Percentiles rank a stretch among this genome's conserved stretches.
phyloP scores from a whole-genome alignment of 306 rosid species.

The Aeschynomene evenia region DNA sequence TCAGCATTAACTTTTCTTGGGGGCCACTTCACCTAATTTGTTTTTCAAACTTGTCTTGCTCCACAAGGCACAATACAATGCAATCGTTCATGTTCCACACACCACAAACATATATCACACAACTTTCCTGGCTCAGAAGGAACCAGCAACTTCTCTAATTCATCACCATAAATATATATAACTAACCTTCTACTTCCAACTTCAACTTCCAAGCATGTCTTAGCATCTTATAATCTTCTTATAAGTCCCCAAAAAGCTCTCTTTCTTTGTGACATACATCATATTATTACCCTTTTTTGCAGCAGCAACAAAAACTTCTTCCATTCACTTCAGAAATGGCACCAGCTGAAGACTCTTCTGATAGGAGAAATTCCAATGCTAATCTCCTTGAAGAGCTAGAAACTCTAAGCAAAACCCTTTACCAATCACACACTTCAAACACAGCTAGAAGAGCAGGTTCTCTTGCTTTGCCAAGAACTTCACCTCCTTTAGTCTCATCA shows the following conservation, averaged over 20 bases:
- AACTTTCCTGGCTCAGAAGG: slow-evolving; percentile 50
- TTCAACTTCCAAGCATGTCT: slow-evolving; percentile 25
- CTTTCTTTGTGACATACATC: slow-evolving; percentile 2
- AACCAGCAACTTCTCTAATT: slow-evolving; percentile 38
- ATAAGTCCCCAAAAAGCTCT: not conserved
- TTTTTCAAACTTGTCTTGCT: slow-evolving; percentile 32
- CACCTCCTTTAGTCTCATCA: slow-evolving; percentile 50
- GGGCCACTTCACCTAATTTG: slow-evolving; percentile 36
- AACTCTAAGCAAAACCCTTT: slow-evolving; percentile 72
- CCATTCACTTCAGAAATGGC: slow-evolving; percentile 47
- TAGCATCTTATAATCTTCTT: slow-evolving; percentile 11
- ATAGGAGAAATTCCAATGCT: slow-evolving; percentile 52
- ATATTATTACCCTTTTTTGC: not conserved
- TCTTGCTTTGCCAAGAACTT: slow-evolving; percentile 66
- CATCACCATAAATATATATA: slow-evolving; percentile 28
- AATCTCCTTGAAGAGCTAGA: slow-evolving; percentile 80
- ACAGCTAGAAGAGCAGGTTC: slow-evolving; percentile 77
- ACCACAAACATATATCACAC: slow-evolving; percentile 36
- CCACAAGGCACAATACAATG: slow-evolving; percentile 13
- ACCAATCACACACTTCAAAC: slow-evolving; percentile 57
- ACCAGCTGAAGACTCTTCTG: slow-evolving; percentile 35
- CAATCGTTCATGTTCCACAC: slow-evolving; percentile 43
- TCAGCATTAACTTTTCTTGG: slow-evolving; percentile 32
- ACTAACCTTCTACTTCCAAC: slow-evolving; percentile 6
- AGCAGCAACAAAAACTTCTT: slow-evolving; percentile 16